phyloP scores from a whole-genome alignment of 352 stramenopile species.

The Pythium periplocum region DNA sequence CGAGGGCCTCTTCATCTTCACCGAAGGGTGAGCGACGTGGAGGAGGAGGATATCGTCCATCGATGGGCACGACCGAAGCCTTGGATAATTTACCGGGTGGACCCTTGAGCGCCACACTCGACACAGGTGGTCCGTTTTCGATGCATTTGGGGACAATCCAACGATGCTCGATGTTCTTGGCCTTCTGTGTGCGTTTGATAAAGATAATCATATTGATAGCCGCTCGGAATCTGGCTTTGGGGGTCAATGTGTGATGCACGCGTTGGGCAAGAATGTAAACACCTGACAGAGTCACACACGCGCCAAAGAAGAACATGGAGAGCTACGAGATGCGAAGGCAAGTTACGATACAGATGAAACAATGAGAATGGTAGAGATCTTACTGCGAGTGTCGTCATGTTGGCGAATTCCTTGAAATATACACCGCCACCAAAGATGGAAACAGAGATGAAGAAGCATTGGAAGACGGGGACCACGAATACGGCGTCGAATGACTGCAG shows the following conservation, averaged over 20 bases:
- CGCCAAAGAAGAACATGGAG: constrained; percentile 69
- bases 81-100: constrained; percentile 32
- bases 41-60: constrained; percentile 11
- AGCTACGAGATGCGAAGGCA: constrained; percentile 16
- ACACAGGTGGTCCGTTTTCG: too few species aligned
- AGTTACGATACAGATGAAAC: neutral
- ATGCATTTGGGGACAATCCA: constrained; percentile 17
- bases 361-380: constrained; percentile 1
- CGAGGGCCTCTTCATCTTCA: neutral
- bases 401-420: constrained; percentile 84
- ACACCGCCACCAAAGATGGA: constrained; percentile 84
- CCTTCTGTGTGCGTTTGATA: constrained; percentile 58
- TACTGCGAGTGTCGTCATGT: constrained; percentile 41
- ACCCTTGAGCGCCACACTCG: constrained; percentile 2
- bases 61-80: constrained; percentile 57
- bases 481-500: constrained; percentile 83
- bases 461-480: constrained; percentile 81
- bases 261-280: constrained; percentile 65
- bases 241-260: constrained; percentile 59
- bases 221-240: constrained; percentile 36
- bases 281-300: constrained; percentile 60
- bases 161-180: constrained; percentile 36
- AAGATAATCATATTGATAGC: constrained; percentile 56
- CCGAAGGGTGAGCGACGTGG: neutral
- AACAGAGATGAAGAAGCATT: constrained; percentile 91